Conservation (phyloP, 2,329 filamentous ascomycete species). For the Phaeosphaeriaceae sp. region DNA sequence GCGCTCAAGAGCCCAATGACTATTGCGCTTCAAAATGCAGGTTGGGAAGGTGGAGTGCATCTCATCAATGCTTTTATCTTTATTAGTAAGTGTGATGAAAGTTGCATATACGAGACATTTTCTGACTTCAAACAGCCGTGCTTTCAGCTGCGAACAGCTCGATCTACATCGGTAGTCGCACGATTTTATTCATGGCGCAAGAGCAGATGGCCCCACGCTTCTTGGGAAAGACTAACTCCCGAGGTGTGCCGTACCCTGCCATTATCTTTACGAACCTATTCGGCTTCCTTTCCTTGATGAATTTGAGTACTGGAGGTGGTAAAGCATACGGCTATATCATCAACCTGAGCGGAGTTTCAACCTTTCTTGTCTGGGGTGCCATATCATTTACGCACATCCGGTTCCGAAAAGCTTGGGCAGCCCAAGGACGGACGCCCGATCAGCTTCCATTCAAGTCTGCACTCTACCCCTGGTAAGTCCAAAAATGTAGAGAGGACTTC, state of each 20-base stretch:
- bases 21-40: constrained; percentile 69
- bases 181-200: constrained; percentile 77
- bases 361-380: constrained; percentile 74
- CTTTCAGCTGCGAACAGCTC: constrained; percentile 68
- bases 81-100: constrained; percentile 51
- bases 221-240: constrained; percentile 70
- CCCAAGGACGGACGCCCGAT: constrained; percentile 42
- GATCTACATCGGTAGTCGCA: constrained; percentile 79
- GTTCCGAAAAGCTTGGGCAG: constrained; percentile 69
- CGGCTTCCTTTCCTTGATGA: constrained; percentile 77
- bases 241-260: constrained; percentile 67
- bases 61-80: constrained; percentile 72
- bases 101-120: not conserved
- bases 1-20: constrained; percentile 66
- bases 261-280: constrained; percentile 74
- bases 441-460: constrained; percentile 57
- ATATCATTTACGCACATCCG: constrained; percentile 76
- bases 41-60: constrained; percentile 75
- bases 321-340: constrained; percentile 74
- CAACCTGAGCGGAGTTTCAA: constrained; percentile 72
- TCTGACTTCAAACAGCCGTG: constrained; percentile 53
- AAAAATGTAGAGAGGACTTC: too few relatives aligned
- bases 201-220: constrained; percentile 74
- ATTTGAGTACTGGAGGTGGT: constrained; percentile 70
- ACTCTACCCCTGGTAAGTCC: constrained; percentile 52